Base-by-base conservation (phyloP, 352 stramenopile genomes). In the Phytophthora megakarya region DNA sequence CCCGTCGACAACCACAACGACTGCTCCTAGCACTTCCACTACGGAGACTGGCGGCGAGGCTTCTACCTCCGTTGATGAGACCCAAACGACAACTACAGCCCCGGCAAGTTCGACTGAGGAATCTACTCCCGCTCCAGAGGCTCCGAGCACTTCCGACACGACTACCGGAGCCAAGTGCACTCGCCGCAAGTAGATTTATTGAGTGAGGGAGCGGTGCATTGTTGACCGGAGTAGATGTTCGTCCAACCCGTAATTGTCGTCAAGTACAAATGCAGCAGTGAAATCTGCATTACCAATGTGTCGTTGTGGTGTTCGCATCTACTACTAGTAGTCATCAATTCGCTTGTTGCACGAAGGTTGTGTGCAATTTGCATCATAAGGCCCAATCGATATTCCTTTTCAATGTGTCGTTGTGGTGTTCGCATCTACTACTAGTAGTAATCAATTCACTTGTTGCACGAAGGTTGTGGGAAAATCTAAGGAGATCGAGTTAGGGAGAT, bases 151-250 rank as follows among this genome's bases (percentile, higher is more conserved):
- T 38, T 25, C 23, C 19, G 40, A 37, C 10, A 51, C 45, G 8
- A 51, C 45, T 18, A 51, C 50, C 18, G 46, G 26, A 12, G 25
- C 54, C 3, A 53, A 59, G 39, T 58, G 48, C n/a, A 23, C 15
- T 18, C 48, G 57, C 21, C 51, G 51, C 19, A 38, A 59, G 15
- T 59, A 59, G 51, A 49, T 33, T 51, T 52, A 61, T 52, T 42
- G 38, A 59, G 51, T 28, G 50, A 39, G 26, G 1, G 28, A 52
- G 18, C 5, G 37, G 22, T 45, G 9, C 25, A 19, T 37, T 16
- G 18, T 18, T 18, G 8, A 55, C 48, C 21, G 18, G 12, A 55
- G 22, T 61, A 51, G 18, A 51, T 60, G 52, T 61, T 35, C 15
- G 52, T 55, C 48, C 13, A 16, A 19, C 23, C 35, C 22, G 13